These are phyloP conservation scores for Alternaria consortialis DNA, from an alignment of 2,329 filamentous ascomycete genomes.

Conservation along the genomic window DNA sequence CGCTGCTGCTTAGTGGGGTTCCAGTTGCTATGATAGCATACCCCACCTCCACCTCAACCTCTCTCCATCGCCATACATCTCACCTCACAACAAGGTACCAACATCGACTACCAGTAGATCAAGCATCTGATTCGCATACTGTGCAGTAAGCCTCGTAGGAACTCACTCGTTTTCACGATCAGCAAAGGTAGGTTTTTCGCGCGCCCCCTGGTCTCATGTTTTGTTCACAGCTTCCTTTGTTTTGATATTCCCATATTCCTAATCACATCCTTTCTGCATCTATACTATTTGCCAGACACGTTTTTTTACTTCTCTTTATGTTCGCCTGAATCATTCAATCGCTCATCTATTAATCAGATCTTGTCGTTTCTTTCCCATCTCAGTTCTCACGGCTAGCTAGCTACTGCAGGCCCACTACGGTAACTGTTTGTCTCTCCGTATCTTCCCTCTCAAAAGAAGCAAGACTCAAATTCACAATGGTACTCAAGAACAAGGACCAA, in stretches of 20 bases:
- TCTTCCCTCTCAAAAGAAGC: neutral
- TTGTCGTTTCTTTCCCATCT: neutral
- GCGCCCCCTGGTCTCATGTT: too few species aligned
- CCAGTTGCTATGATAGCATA: neutral
- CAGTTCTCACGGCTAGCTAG: neutral
- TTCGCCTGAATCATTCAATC: neutral
- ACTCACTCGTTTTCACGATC: too few species aligned
- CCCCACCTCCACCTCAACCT: conserved; percentile 16
- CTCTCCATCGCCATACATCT: neutral
- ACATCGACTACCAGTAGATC: neutral
- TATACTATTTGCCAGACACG: neutral
- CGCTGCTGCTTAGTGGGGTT: conserved; percentile 10
- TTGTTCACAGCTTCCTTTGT: neutral
- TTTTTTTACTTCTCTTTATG: neutral
- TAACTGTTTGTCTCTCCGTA: conserved; percentile 2
- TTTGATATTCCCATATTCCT: too few species aligned
- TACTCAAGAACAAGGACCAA: neutral
- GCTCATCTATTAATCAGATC: neutral
- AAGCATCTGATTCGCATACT: too few species aligned
- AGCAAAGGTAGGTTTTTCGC: neutral
- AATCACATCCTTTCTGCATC: too few species aligned
- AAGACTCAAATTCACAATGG: conserved; percentile 8
- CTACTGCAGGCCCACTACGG: neutral
- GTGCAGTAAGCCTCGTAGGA: neutral
- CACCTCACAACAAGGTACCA: neutral